Evolutionary conservation across 2,329 filamentous ascomycete species (phyloP), one percentile per base, ranked within the genome.

Genomic region (Trichoderma afroharzianum): DNA sequence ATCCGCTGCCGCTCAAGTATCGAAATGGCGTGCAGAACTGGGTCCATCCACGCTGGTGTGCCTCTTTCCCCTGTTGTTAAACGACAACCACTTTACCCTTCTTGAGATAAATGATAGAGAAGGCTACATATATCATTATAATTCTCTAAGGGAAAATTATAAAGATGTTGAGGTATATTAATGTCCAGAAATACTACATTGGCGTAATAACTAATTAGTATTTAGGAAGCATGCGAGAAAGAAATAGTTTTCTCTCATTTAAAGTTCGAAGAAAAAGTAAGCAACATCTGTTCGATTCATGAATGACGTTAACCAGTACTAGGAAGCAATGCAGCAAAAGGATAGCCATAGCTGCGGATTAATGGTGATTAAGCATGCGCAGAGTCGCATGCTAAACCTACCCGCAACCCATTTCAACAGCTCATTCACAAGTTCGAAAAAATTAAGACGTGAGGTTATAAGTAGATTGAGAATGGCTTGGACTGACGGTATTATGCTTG

Each of bases 31-130:
- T 12, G 7, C 24, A 58, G 36, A 63, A n/a, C 53, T 24, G 21
- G 43, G 55, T n/a, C 11, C 58, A 12, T 24, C 7, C 11, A 33
- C 12, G 12, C 59, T 62, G 21, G 39, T 70, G 15, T 70, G 67
- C 62, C 47, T 72, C 36, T 72, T 72, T 24, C 66, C 62, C 28
- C 53, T 72, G 8, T 67, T 70, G 15, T 30, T 28, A n/a, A 33
- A 50, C 14, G 26, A 67, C 14, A 72, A 69, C 55, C 55, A 72
- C 28, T 72, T 72, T 30, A 72, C 59, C 59, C 67, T 72, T 36
- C 39, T 72, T 36, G 39, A 72, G 39, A 67, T 72, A 62, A 66
- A 72, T 50, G 9, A 64, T 28, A 58, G 14, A 57, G 39, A 59
- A 59, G 43, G 28, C 12, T 55, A 6, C 24, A 61, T 72, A 26